Evolutionary conservation across 495 filamentous ascomycete genomes (phyloP), one percentile per base, ranked within the genome.

Genomic region (Neurospora pannonica): DNA sequence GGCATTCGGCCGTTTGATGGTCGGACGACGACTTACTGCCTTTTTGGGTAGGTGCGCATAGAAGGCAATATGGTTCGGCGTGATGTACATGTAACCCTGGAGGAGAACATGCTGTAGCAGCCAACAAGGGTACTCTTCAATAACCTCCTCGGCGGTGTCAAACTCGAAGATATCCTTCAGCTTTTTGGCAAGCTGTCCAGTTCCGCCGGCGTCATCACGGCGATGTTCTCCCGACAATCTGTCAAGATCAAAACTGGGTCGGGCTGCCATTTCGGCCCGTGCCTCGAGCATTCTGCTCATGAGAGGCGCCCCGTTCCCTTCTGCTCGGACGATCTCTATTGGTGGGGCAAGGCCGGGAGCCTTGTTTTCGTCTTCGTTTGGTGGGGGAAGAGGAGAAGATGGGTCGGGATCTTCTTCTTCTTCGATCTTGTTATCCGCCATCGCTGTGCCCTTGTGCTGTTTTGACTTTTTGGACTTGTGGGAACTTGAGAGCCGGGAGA

Each of bases 61-160:
- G 81, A 99, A 99, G 78, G 95, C 97, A 71, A 99, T 92, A 80
- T 99, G 96, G 73, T 90, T 90, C 71, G 92, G 87, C 0, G 97
- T 98, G 79, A 99, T 93, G 84, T 98, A 99, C 92, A 99, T 92
- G 80, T 97, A 97, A 3, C 96, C 96, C 78, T 97, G 93, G 17
- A 98, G 87, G 11, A 98, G 86, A 73, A 98, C 94, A 81, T 92
- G 97, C 80, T 98, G 94, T 46, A 99, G 84, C 38, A 98, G 85
- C 88, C 94, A 97, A 84, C 96, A 98, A 31, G 95, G 93, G 78
- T 97, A 99, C 84, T 99, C 96, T 79, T 92, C 86, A 77, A 97
- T 89, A 8, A 98, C 93, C 71, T 95, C 92, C 80, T 99, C 96
- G 0, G 92, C 86, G 24, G 86, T 85, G 39, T 94, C 89, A 75